Conservation (phyloP, 352 stramenopile genomes). For the Globisporangium paroecandrum region DNA sequence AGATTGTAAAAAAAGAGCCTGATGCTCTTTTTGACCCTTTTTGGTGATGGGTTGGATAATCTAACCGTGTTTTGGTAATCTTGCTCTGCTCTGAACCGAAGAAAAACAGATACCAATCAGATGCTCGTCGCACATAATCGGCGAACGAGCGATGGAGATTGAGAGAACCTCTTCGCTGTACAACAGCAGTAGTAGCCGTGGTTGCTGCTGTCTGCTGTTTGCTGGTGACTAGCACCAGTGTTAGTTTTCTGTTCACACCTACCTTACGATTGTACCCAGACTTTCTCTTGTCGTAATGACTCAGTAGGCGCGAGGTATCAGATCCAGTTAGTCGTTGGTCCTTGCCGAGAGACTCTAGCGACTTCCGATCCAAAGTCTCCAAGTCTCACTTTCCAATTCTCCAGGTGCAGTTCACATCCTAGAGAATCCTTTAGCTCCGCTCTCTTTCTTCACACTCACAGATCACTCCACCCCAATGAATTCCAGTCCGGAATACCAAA, state of each 20-base stretch:
- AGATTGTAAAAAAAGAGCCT: not conserved
- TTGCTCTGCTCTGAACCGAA: not conserved
- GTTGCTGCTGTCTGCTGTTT: not conserved
- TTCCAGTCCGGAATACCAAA: not conserved
- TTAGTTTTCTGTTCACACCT: not conserved
- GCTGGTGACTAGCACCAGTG: not conserved
- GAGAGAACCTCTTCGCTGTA: not conserved
- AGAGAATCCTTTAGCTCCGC: not conserved
- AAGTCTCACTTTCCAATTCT: constrained; percentile 4
- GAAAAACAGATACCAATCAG: not conserved
- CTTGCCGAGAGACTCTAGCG: not conserved
- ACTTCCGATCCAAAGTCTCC: not conserved
- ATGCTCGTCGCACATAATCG: not conserved
- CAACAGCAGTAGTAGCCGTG: not conserved
- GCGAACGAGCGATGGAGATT: not conserved
- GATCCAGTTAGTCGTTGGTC: not conserved
- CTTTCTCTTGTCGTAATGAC: constrained; percentile 4
- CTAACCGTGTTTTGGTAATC: not conserved
- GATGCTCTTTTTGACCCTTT: not conserved
- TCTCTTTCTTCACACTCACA: not conserved
- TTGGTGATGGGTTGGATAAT: not conserved
- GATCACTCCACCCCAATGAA: not conserved
- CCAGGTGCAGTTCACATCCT: not conserved
- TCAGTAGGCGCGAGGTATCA: not conserved
- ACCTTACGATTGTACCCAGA: not conserved